Conservation (phyloP, 331 rosid species). For the Pyracantha coccinea region DNA sequence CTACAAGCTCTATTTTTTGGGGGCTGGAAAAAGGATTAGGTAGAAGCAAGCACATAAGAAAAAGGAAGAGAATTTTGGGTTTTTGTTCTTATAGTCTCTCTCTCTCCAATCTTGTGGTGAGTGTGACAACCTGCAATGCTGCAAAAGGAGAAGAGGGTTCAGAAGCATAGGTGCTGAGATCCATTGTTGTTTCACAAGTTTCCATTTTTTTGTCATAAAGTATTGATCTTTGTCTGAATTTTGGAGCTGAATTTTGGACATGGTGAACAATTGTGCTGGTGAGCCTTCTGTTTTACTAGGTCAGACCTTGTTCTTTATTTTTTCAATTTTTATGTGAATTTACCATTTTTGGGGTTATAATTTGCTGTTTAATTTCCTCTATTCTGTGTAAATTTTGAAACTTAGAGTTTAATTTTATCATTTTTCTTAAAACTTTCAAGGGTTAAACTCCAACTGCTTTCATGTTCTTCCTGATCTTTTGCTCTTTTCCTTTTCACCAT, state of each 20-base stretch:
- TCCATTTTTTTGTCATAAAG: background rate
- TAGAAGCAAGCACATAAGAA: background rate
- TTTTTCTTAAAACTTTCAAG: background rate
- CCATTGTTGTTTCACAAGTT: conserved; percentile 4
- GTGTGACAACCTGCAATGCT: conserved; percentile 7
- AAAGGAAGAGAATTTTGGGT: background rate
- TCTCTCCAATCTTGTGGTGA: conserved; percentile 1
- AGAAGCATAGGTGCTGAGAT: conserved; percentile 1
- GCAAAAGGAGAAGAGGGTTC: background rate
- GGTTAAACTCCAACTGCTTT: conserved; percentile 6
- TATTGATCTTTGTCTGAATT: background rate
- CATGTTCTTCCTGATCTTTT: background rate
- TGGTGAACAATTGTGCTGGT: background rate
- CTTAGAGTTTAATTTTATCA: background rate
- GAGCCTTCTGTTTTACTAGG: conserved; percentile 1
- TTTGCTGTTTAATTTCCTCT: background rate
- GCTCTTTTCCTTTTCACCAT: background rate
- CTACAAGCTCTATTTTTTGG: background rate
- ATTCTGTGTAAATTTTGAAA: background rate
- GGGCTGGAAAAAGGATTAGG: background rate
- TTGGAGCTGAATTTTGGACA: background rate
- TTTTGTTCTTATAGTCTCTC: background rate
- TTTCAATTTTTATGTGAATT: background rate
- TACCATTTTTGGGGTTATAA: background rate
- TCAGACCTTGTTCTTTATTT: conserved; percentile 4